Evolutionary conservation across 2,329 filamentous ascomycete genomes (phyloP), one percentile per base, ranked within the genome.

Genomic region (Apiospora rasikravindrae): DNA sequence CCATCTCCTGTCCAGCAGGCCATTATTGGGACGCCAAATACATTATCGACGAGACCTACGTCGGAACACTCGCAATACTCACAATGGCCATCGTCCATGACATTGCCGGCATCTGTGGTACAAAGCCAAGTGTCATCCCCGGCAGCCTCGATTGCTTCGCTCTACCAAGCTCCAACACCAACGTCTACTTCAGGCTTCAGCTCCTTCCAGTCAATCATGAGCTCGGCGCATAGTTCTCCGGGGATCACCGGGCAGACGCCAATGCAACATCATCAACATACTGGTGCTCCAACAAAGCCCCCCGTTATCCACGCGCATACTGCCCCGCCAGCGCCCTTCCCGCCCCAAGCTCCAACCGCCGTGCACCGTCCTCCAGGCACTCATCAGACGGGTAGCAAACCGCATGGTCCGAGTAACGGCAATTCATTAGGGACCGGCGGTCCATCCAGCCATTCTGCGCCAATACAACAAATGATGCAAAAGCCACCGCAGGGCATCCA

Each of bases 41-140:
- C 40, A 4, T 3, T 37, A 6, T 22, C 57, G 40, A 40, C 37
- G 19, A 33, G 57, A 24, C 57, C 57, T 14, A 29, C 33, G 11
- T 40, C 53, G 10, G 7, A n/a, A 64, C n/a, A n/a, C 19, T 37
- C 53, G 10, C 19, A 40, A 64, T 64, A 37, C 19, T 37, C 57
- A 10, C 75, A 78, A 26, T 64, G 73, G 14, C 45, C 74, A 22
- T 75, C 77, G 37, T 76, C 78, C 44, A 45, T 70, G 13, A 67
- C 71, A 7, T 73, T 77, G 29, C 44, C 76, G 37, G 75, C 78
- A 8, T 79, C 78, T 14, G 74, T 76, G n/a, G 64, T 75, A 16
- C 77, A 77, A 44, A 80, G 79, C 64, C 77, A 79, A 67, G 76
- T 80, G 13, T 80, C 79, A 29, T 80, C 78, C 1, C 79, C 79